phyloP scores from a whole-genome alignment of 139 green algal species.

The Choricystis sp. region DNA sequence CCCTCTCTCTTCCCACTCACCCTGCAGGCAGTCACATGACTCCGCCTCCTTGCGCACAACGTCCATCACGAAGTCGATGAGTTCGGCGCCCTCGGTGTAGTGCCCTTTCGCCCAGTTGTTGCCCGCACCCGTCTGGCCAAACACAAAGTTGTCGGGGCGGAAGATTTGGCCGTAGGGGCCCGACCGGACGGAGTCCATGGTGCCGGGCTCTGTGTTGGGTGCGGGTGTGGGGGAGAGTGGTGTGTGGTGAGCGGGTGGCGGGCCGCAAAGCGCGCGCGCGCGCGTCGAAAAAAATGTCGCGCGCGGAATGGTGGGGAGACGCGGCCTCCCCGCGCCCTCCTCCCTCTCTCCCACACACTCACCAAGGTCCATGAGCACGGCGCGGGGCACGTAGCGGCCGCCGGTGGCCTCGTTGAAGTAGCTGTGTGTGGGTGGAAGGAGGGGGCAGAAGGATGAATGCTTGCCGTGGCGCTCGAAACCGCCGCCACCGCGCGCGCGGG shows the following conservation, averaged over 20 bases:
- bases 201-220: slow-evolving; percentile 47
- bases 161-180: slow-evolving; percentile 77
- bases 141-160: slow-evolving; percentile 72
- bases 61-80: slow-evolving; percentile 95
- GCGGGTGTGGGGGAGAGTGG: neutral
- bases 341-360: neutral
- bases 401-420: slow-evolving; percentile 79
- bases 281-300: neutral
- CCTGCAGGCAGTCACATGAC: slow-evolving; percentile 92
- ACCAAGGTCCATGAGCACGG: slow-evolving; percentile 83
- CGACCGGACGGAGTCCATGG: slow-evolving; percentile 78
- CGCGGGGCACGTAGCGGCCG: slow-evolving; percentile 81
- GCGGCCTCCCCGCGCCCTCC: neutral
- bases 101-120: slow-evolving; percentile 99
- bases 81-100: slow-evolving; percentile 97
- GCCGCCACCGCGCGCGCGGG: too few species aligned
- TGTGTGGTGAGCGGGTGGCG: neutral
- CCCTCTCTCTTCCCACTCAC: slow-evolving; percentile 35
- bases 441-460: too few species aligned
- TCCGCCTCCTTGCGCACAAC: slow-evolving; percentile 98
- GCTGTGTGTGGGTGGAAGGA: too few species aligned
- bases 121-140: slow-evolving; percentile 81
- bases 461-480: too few species aligned
- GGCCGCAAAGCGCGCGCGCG: neutral
- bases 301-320: slow-evolving; percentile 5